These are phyloP conservation scores for Gossypium lobatum DNA, from an alignment of 441 rosid genomes.

Conservation along the genomic window DNA sequence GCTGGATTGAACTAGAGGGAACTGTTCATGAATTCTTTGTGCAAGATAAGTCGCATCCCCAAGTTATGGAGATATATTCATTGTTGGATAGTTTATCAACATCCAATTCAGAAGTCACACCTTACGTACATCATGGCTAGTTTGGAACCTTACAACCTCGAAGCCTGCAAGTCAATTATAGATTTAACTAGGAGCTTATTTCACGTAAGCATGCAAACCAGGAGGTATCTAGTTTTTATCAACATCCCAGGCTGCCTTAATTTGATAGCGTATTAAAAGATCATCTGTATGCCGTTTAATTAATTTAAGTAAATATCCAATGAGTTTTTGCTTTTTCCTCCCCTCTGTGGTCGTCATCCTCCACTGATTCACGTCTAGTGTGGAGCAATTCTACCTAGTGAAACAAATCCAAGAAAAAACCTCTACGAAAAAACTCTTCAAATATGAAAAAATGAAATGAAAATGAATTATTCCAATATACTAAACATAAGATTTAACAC, in stretches of 20 bases:
- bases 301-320: not conserved
- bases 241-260: not conserved
- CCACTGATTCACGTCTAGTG: not conserved
- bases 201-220: not conserved
- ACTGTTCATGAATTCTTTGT: constrained; percentile 58
- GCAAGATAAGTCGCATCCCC: constrained; percentile 41
- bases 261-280: not conserved
- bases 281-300: not conserved
- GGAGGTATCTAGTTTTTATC: not conserved
- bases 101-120: constrained; percentile 12
- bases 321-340: not conserved
- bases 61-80: constrained; percentile 34
- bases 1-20: constrained; percentile 69
- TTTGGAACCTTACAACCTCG: not conserved
- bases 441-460: not conserved
- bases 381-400: not conserved
- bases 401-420: not conserved
- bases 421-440: not conserved
- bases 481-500: not conserved
- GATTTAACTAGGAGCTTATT: not conserved
- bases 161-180: constrained; percentile 5
- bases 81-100: constrained; percentile 28
- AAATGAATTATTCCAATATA: constrained; percentile 8
- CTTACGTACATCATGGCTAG: constrained; percentile 15
- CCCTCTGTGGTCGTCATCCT: too few species aligned